A percentile compares a stretch with the other conserved stretches of the same genome.
phyloP scores from a whole-genome alignment of 257 asterid species.

The Ophiorrhiza pumila region DNA sequence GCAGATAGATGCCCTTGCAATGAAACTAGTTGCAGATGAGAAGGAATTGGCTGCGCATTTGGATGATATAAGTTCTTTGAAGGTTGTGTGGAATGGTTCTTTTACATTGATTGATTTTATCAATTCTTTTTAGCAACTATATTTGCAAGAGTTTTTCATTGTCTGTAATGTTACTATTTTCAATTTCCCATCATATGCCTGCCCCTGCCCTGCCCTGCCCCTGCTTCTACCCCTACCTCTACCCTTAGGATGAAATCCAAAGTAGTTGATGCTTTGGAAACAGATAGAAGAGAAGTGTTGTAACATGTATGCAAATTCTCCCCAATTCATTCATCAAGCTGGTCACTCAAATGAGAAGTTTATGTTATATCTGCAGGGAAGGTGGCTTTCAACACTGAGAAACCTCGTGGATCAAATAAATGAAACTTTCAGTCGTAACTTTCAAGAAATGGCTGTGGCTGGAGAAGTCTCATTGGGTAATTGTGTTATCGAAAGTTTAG shows the following conservation, averaged over 20 bases:
- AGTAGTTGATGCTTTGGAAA: not conserved
- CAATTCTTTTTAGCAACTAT: not conserved
- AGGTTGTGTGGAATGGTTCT: conserved; percentile 39
- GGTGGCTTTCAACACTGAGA: conserved; percentile 89
- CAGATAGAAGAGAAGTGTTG: not conserved
- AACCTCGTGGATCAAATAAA: conserved; percentile 72
- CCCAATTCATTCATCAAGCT: conserved; percentile 7
- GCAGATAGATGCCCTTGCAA: conserved; percentile 68
- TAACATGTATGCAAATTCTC: not conserved
- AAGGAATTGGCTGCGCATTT: conserved; percentile 42
- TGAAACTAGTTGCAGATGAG: conserved; percentile 58
- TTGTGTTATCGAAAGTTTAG: conserved; percentile 11
- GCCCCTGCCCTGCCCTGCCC: not conserved
- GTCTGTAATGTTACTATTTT: not conserved
- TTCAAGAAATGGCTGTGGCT: conserved; percentile 99
- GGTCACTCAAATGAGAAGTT: conserved; percentile 22
- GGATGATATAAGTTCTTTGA: conserved; percentile 60
- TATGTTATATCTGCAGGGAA: conserved; percentile 46
- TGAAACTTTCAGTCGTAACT: conserved; percentile 77
- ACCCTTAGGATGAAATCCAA: not conserved
- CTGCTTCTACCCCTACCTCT: too few species aligned
- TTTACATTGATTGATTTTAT: not conserved
- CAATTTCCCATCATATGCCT: conserved; percentile 5
- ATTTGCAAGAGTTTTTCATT: not conserved
- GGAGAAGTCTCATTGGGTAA: conserved; percentile 93